A percentile compares a stretch with the other conserved stretches of the same genome.
Conservation (phyloP, 352 stramenopile genomes). For the Globisporangium iwayamae region DNA sequence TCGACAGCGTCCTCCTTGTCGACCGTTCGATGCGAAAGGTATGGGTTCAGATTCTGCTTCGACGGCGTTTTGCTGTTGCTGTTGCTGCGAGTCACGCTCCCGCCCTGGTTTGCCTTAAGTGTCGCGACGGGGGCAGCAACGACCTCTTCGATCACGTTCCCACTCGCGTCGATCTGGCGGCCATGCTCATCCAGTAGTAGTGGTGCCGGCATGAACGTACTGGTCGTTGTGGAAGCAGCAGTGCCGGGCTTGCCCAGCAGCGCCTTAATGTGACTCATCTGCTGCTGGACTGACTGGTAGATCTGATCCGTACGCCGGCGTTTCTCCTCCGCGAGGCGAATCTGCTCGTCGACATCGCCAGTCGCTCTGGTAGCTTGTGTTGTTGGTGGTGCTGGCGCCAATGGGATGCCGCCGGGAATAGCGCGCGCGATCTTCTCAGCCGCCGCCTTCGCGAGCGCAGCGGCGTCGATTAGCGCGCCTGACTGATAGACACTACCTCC, state of each 20-base stretch:
- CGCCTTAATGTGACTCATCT: constrained; percentile 77
- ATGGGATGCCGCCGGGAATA: constrained; percentile 28
- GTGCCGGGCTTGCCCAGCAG: constrained; percentile 47
- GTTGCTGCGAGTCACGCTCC: neutral
- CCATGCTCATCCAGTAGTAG: constrained; percentile 76
- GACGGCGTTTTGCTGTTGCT: constrained; percentile 16
- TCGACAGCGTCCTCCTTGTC: constrained; percentile 75
- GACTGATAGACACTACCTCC: neutral
- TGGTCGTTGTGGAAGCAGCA: constrained; percentile 7
- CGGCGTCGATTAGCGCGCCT: constrained; percentile 32
- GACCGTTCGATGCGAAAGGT: constrained; percentile 70
- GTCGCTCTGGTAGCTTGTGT: neutral
- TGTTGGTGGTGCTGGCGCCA: constrained; percentile 2
- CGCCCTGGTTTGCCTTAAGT: constrained; percentile 49
- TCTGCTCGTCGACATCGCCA: constrained; percentile 35
- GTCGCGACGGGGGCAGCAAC: constrained; percentile 39
- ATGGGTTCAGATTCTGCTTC: constrained; percentile 61
- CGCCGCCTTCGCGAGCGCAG: constrained; percentile 61
- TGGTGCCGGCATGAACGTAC: constrained; percentile 69
- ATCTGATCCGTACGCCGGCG: constrained; percentile 66
- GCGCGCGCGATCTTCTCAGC: constrained; percentile 71
- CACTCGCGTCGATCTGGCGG: constrained; percentile 67
- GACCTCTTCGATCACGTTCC: constrained; percentile 64
- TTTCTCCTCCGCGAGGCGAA: constrained; percentile 51
- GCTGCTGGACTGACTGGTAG: constrained; percentile 79